Evolutionary conservation across 306 rosid genomes (phyloP), one percentile per base, ranked within the genome.

Genomic region (Ammopiptanthus mongolicus): DNA sequence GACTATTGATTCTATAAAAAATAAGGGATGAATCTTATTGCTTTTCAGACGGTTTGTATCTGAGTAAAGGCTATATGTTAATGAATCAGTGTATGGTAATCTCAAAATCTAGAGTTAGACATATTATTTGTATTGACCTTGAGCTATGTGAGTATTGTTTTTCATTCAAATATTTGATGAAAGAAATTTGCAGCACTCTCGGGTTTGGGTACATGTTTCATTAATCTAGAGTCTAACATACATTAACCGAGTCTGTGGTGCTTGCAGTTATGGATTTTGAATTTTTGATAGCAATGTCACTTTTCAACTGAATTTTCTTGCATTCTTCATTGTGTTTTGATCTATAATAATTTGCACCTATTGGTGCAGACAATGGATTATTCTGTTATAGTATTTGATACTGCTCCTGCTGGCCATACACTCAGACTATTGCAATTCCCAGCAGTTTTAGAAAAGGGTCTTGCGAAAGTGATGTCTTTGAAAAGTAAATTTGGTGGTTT

Each of bases 321-420:
- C 13, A 13, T 46, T 55, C 36, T 36, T 66, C 41, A 7, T 65
- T 29, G 13, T 73, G 79, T 41, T n/a, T 74, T 81, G 48, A 23
- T 65, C 68, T 18, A 37, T 66, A 36, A 37, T 25, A 72, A 17
- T 53, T 81, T 60, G 36, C 82, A 48, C 93, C 92, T 98, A 89
- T 81, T 96, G 91, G 99, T 96, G 74, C 98, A 96, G 78, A 92
- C 99, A 39, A 88, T 96, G 99, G 99, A 96, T 80, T 96, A 96
- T 79, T 96, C 99, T 31, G 96, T 96, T 39, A 96, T 96, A 67
- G 96, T 96, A 58, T 96, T 96, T 66, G 98, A 96, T 82, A 96
- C 99, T 63, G 99, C 99, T 79, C 99, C 99, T 78, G 92, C 99
- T 66, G 98, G 99, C 56, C 99, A 92, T 82, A 96, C 99, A 3